Base-by-base conservation (phyloP, 441 rosid species). In the Jatropha multifida region DNA sequence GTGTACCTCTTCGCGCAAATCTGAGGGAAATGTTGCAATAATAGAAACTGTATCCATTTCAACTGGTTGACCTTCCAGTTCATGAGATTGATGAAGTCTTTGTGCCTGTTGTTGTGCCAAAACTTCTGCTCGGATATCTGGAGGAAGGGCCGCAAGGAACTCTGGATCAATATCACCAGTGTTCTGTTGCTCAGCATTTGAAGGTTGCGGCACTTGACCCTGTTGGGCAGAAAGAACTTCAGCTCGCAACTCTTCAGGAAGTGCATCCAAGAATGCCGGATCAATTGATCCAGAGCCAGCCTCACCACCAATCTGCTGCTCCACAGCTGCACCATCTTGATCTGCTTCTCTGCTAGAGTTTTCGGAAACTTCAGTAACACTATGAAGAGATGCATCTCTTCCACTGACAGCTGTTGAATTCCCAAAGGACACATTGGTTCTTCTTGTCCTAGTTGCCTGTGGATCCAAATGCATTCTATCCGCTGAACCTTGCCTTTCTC, bases 31-130 rank as follows among this genome's bases (percentile, higher is more conserved):
- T 26, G 99, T 93, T 44, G 98, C 98, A 81, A 96, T 96, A 69
- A 96, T 96, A 69, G 99, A 96, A 70, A 96, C 99, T 0, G 99
- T 90, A 85, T 96, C 99, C 99, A 96, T 96, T 87, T 96, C 99
- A 74, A 96, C 99, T 4, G 99, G 99, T 84, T 96, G 98, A 64
- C 99, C 99, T 89, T 96, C 99, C 75, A 94, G 98, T 84, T 96
- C 99, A 79, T 94, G 97, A 78, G 98, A 90, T 77, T 96, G 98
- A 77, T 92, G 92, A 79, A 87, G 83, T 82, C 97, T 91, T 73
- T 96, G 99, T 32, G 97, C 97, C 83, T 91, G 98, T 77, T 96
- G 99, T 85, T 96, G 99, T 46, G 97, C 97, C 78, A 94, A 79
- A 74, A 93, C 99, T 85, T 96, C 99, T 71, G 95, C 98, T 73